phyloP scores from a whole-genome alignment of 441 rosid genomes.

The Caryocar brasiliense region DNA sequence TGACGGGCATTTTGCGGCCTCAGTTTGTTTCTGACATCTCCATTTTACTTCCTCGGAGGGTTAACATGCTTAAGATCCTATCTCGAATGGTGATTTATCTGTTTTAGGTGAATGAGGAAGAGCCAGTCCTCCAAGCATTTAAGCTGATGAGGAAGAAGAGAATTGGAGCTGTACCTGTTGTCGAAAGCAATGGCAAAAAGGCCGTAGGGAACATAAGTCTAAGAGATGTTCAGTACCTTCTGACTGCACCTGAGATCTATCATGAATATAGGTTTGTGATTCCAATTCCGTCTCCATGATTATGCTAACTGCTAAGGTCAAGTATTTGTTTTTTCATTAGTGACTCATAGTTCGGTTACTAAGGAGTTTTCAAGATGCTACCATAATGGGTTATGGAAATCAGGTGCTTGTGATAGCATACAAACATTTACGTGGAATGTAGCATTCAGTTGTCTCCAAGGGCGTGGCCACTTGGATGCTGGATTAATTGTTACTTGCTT shows the following conservation, averaged over 20 bases:
- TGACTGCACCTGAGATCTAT: slow-evolving; percentile 87
- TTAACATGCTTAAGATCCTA: neutral
- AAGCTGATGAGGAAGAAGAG: slow-evolving; percentile 78
- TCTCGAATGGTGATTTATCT: slow-evolving; percentile 6
- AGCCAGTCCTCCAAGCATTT: slow-evolving; percentile 95
- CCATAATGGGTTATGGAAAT: too few relatives aligned
- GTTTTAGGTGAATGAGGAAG: slow-evolving; percentile 67
- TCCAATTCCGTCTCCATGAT: neutral
- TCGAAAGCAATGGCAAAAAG: slow-evolving; percentile 43
- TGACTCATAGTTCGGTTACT: too few relatives aligned
- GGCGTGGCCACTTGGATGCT: too few relatives aligned
- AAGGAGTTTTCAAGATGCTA: too few relatives aligned
- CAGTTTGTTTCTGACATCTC: neutral
- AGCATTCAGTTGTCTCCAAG: too few relatives aligned
- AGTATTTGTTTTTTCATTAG: too few relatives aligned
- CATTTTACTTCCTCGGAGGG: neutral
- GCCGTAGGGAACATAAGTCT: slow-evolving; percentile 83
- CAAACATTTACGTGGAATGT: too few relatives aligned
- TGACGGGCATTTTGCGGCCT: neutral
- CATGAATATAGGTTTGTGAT: slow-evolving; percentile 58
- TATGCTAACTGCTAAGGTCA: too few relatives aligned
- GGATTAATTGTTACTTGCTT: too few relatives aligned
- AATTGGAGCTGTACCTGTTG: slow-evolving; percentile 78
- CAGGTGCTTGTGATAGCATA: too few relatives aligned
- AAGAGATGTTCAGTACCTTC: slow-evolving; percentile 78